A percentile compares a stretch with the other conserved stretches of the same genome.
Conservation (phyloP, 352 stramenopile species). For the Pythium aquatile region DNA sequence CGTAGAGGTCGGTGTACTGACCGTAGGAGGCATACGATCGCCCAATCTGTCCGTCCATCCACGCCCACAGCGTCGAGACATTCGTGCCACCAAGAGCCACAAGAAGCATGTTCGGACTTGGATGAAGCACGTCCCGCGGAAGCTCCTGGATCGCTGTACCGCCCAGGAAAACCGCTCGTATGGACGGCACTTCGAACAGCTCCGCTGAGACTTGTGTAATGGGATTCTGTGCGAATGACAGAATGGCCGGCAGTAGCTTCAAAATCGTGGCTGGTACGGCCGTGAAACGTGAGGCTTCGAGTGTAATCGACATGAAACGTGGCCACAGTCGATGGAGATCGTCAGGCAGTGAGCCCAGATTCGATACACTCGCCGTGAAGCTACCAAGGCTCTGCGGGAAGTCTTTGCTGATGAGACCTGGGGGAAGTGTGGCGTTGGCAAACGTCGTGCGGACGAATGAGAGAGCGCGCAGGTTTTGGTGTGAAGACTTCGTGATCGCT, state of each 20-base stretch:
- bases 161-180: background rate
- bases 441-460: constrained; percentile 1
- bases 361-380: no score
- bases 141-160: background rate
- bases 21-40: no score
- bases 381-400: no score
- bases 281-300: background rate
- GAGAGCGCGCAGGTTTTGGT: background rate
- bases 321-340: no score
- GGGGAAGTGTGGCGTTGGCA: background rate
- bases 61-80: background rate
- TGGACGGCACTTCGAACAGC: background rate
- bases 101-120: background rate
- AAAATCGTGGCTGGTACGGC: constrained; percentile 11
- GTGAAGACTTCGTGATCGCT: constrained; percentile 4
- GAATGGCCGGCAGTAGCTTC: constrained; percentile 1
- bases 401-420: no score
- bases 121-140: background rate
- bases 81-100: background rate
- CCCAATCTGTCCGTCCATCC: background rate
- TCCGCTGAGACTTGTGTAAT: background rate
- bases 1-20: background rate
- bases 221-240: constrained; percentile 4
- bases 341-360: no score
- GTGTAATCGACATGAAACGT: no score